Conservation (phyloP, 768 basidiomycete genomes). For the Mycena capillaripes region DNA sequence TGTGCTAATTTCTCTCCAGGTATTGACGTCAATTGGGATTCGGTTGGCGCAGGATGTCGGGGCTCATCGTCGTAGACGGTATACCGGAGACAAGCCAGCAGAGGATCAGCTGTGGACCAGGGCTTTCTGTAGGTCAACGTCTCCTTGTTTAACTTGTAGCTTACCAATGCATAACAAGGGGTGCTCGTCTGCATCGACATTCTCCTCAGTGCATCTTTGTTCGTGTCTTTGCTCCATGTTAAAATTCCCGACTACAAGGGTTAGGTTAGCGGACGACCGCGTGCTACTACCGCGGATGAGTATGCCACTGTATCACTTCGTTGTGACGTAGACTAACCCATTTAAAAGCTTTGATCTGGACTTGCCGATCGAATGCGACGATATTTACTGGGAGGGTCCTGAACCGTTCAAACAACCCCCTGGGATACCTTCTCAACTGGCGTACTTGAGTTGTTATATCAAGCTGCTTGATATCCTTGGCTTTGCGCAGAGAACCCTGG, state of each 20-base stretch:
- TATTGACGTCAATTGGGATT: constrained; percentile 33
- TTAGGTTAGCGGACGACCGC: constrained; percentile 27
- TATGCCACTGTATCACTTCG: constrained; percentile 16
- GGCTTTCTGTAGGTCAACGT: constrained; percentile 19
- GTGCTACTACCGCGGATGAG: constrained; percentile 57
- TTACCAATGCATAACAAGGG: constrained; percentile 10
- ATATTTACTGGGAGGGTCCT: constrained; percentile 65
- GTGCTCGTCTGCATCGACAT: constrained; percentile 34
- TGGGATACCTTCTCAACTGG: constrained; percentile 55
- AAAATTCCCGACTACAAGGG: too few relatives aligned
- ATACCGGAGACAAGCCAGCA: constrained; percentile 32
- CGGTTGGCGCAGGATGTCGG: constrained; percentile 36
- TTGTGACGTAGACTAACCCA: neutral
- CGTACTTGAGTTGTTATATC: constrained; percentile 45
- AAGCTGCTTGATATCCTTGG: constrained; percentile 61
- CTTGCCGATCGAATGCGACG: constrained; percentile 55
- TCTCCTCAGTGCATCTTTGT: constrained; percentile 35
- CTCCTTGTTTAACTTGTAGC: neutral
- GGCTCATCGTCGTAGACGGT: constrained; percentile 31
- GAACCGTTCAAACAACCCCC: constrained; percentile 65
- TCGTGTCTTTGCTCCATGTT: too few relatives aligned
- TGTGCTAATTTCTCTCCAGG: constrained; percentile 5
- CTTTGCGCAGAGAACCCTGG: constrained; percentile 52
- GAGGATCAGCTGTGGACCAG: constrained; percentile 36
- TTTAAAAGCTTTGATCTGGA: constrained; percentile 56